A percentile compares a stretch with the other conserved stretches of the same genome.
Conservation (phyloP, 768 basidiomycete genomes). For the Daedaleopsis sinensis region DNA sequence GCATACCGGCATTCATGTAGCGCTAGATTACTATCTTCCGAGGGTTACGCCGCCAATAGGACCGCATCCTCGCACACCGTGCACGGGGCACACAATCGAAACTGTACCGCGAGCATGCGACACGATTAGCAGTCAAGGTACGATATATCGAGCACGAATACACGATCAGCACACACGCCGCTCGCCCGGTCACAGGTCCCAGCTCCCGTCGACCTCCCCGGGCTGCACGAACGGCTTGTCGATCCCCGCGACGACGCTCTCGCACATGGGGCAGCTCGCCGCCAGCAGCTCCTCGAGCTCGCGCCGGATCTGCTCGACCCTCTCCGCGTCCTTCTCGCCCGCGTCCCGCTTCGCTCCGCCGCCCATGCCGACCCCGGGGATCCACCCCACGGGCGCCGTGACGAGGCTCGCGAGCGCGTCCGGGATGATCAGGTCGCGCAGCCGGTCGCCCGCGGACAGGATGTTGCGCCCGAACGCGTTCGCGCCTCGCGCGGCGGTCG, state of each 20-base stretch:
- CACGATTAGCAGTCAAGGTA: background rate
- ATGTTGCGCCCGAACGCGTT: conserved; percentile 77
- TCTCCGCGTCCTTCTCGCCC: conserved; percentile 56
- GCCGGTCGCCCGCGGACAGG: conserved; percentile 84
- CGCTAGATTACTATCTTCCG: no score
- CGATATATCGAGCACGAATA: conserved; percentile 1
- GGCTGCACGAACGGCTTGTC: conserved; percentile 86
- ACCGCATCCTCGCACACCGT: no score
- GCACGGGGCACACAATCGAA: no score
- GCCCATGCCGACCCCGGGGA: conserved; percentile 60
- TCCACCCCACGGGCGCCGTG: conserved; percentile 70
- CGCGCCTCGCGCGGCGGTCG: conserved; percentile 60
- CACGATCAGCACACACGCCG: no score
- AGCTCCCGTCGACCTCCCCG: conserved; percentile 78
- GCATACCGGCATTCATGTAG: background rate
- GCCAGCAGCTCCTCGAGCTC: conserved; percentile 92
- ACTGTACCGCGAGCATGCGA: background rate
- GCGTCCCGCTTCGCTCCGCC: conserved; percentile 46
- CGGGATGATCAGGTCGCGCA: conserved; percentile 92
- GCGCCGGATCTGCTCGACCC: conserved; percentile 70
- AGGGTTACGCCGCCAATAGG: no score
- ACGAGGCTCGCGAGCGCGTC: conserved; percentile 90
- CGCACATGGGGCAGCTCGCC: conserved; percentile 91
- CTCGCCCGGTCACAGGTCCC: conserved; percentile 55
- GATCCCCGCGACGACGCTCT: conserved; percentile 81